phyloP scores from a whole-genome alignment of 164 flowering plant genomes.

The Macadamia tetraphylla region DNA sequence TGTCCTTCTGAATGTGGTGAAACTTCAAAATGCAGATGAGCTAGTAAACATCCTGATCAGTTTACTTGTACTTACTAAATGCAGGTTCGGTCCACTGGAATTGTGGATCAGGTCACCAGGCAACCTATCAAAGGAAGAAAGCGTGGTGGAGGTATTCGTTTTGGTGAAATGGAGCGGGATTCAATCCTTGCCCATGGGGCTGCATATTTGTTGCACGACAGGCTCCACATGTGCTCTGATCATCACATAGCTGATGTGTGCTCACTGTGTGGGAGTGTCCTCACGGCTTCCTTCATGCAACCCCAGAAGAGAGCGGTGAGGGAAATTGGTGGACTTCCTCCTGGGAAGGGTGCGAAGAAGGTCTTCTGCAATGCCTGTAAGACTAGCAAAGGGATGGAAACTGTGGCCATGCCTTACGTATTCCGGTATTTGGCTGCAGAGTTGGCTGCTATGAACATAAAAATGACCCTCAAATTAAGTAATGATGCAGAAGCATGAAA shows the following conservation, averaged over 20 bases:
- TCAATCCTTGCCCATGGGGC: slow-evolving; percentile 93
- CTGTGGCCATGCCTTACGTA: slow-evolving; percentile 92
- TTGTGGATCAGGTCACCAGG: slow-evolving; percentile 67
- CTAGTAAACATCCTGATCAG: not conserved
- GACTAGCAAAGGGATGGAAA: slow-evolving; percentile 89
- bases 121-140: slow-evolving; percentile 95
- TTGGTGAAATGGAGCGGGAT: slow-evolving; percentile 98
- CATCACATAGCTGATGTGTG: slow-evolving; percentile 91
- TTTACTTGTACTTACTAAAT: slow-evolving; percentile 2
- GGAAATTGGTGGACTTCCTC: slow-evolving; percentile 53
- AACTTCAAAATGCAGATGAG: too few relatives aligned
- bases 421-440: slow-evolving; percentile 85
- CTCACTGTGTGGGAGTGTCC: slow-evolving; percentile 78
- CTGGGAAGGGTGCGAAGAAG: slow-evolving; percentile 52
- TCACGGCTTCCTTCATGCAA: slow-evolving; percentile 56
- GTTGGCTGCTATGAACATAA: slow-evolving; percentile 90
- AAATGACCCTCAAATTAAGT: slow-evolving; percentile 60
- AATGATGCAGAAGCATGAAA: slow-evolving; percentile 33
- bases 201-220: slow-evolving; percentile 80
- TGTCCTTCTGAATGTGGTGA: too few relatives aligned
- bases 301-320: slow-evolving; percentile 39
- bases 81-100: slow-evolving; percentile 91
- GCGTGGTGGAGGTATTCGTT: slow-evolving; percentile 87
- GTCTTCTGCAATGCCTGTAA: slow-evolving; percentile 70
- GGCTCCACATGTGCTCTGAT: slow-evolving; percentile 90